Base-by-base conservation (phyloP, 2,329 filamentous ascomycete genomes). In the Trichoderma atrobrunneum region DNA sequence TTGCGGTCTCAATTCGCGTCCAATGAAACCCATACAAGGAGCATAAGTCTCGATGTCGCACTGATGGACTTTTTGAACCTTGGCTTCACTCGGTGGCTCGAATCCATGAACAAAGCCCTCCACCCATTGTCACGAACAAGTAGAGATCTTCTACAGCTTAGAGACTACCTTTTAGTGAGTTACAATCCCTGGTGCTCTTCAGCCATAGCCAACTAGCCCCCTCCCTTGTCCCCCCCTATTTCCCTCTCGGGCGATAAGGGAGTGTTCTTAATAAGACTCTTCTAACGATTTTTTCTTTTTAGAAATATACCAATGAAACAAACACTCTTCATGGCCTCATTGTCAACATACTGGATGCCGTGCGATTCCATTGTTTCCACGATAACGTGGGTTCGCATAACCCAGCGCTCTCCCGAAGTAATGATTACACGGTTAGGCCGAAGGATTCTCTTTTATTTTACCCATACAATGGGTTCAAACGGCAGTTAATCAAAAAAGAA, bases 121-220 rank as follows among this genome's bases (percentile, higher is more conserved):
- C 34, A 43, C 36, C 36, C 36, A 43, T 43, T 43, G 1, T 43
- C 36, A 18, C 36, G 36, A 43, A 7, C 36, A 43, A 43, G 2
- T 6, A 21, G n/a, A 0, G 0, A 48, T 21, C 43, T 48, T 1
- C 43, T 48, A 11, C 18, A 2, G 43, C 43, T 48, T 21, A 1
- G n/a, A 1, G 43, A 48, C 0, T 48, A 48, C 43, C n/a, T 48
- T 48, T 3, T 0, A 48, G 43, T 48, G 43, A 48, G 43, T 48
- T 21, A 48, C 3, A 48, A 12, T 0, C 43, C 43, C 1, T 2
- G 1, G 8, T 48, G 0, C 0, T 2, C n/a, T 48, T 48, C n/a
- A 21, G n/a, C 8, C 1, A 48, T 48, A 21, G n/a, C n/a, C n/a
- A n/a, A n/a, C n/a, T n/a, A n/a, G n/a, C n/a, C n/a, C n/a, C n/a